Conservation (phyloP, 2,329 filamentous ascomycete species). For the Sporothrix pallida region DNA sequence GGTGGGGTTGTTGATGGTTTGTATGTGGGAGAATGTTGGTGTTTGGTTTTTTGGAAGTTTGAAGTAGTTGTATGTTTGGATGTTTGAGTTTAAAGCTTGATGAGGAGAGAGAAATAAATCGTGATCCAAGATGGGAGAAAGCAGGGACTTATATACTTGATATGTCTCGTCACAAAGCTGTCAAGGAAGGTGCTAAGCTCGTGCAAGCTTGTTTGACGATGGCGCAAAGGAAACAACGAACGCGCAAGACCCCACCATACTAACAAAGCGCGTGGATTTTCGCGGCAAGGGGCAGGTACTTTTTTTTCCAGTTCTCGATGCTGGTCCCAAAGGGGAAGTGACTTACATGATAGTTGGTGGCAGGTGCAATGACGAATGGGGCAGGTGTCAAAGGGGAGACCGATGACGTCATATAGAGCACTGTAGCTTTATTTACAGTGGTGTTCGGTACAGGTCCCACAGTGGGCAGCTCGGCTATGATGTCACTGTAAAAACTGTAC, state of each 20-base stretch:
- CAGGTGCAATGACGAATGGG: slow-evolving; percentile 21
- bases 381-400: not conserved
- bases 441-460: not conserved
- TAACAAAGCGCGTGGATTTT: not conserved
- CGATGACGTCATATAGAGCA: not conserved
- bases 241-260: not conserved
- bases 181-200: slow-evolving; percentile 7
- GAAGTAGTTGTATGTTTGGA: not conserved
- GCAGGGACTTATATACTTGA: slow-evolving; percentile 19
- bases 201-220: not conserved
- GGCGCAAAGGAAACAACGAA: slow-evolving; percentile 4
- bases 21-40: not conserved
- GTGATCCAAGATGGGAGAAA: slow-evolving; percentile 14
- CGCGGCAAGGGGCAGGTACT: slow-evolving; percentile 7
- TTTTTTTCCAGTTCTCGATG: slow-evolving; percentile 3
- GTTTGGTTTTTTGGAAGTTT: not conserved
- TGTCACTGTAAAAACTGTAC: slow-evolving; percentile 2
- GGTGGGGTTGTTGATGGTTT: slow-evolving; percentile 34
- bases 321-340: slow-evolving; percentile 9
- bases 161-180: not conserved
- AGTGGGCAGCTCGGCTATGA: not conserved
- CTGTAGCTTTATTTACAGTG: not conserved
- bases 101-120: not conserved
- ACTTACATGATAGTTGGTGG: not conserved
- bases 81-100: slow-evolving; percentile 5